Evolutionary conservation across 352 stramenopile species (phyloP).

Genomic region (Phytophthora sp.): DNA sequence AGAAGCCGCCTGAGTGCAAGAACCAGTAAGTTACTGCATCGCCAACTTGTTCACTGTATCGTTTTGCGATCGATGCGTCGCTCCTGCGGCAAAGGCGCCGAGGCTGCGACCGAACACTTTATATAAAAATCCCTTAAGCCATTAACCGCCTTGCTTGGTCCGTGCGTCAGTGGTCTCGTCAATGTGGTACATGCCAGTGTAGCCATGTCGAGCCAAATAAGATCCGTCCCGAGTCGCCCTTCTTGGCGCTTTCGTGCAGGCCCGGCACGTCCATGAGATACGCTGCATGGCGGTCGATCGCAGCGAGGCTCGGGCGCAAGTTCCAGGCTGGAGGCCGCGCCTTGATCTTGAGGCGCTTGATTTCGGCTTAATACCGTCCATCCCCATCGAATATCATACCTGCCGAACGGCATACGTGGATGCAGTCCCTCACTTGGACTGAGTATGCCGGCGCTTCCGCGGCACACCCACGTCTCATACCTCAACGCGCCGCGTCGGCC

Average conservation of each 20-base stretch:
- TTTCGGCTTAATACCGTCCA: too few species aligned
- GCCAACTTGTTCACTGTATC: constrained; percentile 26
- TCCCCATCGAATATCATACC: too few species aligned
- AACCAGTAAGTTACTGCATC: constrained; percentile 75
- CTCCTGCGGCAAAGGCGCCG: constrained; percentile 2
- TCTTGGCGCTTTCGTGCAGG: too few species aligned
- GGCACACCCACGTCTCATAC: constrained; percentile 16
- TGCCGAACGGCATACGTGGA: too few species aligned
- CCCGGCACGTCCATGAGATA: constrained; percentile 2
- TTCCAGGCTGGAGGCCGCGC: not conserved
- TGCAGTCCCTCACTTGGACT: constrained; percentile 8
- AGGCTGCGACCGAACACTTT: constrained; percentile 18
- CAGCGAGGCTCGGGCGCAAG: too few species aligned
- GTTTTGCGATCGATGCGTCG: constrained; percentile 23
- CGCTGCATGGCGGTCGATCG: not conserved
- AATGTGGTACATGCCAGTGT: not conserved
- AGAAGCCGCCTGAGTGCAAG: constrained; percentile 91
- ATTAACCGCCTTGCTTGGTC: too few species aligned
- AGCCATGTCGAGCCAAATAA: too few species aligned
- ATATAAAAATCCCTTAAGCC: constrained; percentile 25
- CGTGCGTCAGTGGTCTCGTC: too few species aligned
- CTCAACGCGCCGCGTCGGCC: constrained; percentile 4
- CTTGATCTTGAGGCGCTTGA: constrained; percentile 4
- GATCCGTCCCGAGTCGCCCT: too few species aligned
- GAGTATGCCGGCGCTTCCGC: constrained; percentile 1